A percentile compares a stretch with the other conserved stretches of the same genome.
These are phyloP conservation scores for Hypoxylon sp. DNA, from an alignment of 2,329 filamentous ascomycete genomes.

Conservation along the genomic window DNA sequence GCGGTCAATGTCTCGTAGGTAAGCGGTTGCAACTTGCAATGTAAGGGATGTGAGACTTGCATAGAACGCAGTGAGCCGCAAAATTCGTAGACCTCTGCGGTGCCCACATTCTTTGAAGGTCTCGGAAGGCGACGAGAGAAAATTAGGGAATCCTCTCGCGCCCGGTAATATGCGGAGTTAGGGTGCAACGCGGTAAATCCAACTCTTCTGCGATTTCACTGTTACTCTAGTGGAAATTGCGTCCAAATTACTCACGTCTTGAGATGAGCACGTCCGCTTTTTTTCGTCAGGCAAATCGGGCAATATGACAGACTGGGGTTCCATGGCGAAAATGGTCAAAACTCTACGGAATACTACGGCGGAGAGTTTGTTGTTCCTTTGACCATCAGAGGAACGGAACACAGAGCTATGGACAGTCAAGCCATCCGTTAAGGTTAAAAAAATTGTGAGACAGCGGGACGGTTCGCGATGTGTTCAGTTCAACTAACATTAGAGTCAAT, in stretches of 20 bases:
- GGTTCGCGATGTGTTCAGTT: constrained; percentile 17
- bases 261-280: constrained; percentile 13
- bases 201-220: constrained; percentile 1
- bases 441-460: constrained; percentile 31
- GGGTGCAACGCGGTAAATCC: constrained; percentile 11
- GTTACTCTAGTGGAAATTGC: constrained; percentile 18
- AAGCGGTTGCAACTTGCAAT: constrained; percentile 33
- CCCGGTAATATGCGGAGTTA: constrained; percentile 32
- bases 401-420: background rate
- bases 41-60: constrained; percentile 38
- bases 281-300: constrained; percentile 13
- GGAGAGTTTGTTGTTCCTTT: background rate
- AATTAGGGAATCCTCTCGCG: constrained; percentile 1
- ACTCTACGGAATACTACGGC: constrained; percentile 6
- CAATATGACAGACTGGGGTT: constrained; percentile 10
- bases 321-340: constrained; percentile 17
- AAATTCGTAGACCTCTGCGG: constrained; percentile 18
- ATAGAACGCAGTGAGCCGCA: constrained; percentile 38
- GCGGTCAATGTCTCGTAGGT: constrained; percentile 39
- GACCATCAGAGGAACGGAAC: constrained; percentile 6
- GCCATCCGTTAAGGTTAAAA: constrained; percentile 8
- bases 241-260: constrained; percentile 18
- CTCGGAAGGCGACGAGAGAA: constrained; percentile 25
- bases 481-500: background rate
- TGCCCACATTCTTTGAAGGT: constrained; percentile 27